Conservation (phyloP, 192 early-diverging fungal genomes). For the Coemansia sp. region DNA sequence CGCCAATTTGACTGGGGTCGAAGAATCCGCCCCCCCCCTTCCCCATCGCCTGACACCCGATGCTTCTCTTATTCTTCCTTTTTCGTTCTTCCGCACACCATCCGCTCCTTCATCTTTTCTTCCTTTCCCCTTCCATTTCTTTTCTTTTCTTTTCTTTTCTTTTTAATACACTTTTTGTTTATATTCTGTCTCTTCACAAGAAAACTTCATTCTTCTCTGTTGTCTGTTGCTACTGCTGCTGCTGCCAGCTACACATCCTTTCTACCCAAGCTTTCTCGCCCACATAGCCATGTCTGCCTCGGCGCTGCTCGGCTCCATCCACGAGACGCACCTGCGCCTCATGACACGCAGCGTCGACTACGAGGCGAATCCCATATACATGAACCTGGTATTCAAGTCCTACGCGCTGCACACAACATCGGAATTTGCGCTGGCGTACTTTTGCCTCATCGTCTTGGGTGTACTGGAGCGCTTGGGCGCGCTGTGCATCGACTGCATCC, state of each 20-base stretch:
- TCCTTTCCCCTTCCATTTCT: conserved; percentile 20
- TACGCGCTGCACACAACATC: conserved; percentile 22
- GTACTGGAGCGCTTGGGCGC: conserved; percentile 46
- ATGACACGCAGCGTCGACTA: conserved; percentile 12
- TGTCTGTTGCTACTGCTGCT: not conserved
- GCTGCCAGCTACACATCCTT: not conserved
- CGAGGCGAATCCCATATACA: conserved; percentile 20
- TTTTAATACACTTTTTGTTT: not conserved
- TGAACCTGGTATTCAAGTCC: conserved; percentile 50
- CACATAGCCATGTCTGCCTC: conserved; percentile 18
- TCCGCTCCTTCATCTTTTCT: conserved; percentile 10
- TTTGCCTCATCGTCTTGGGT: conserved; percentile 50
- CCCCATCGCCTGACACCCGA: not conserved
- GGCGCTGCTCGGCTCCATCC: conserved; percentile 14
- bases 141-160: conserved; percentile 22
- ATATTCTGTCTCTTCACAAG: not conserved
- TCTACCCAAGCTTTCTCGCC: not conserved
- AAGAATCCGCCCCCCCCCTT: too few species aligned
- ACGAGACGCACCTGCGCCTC: conserved; percentile 32
- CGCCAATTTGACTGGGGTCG: not conserved
- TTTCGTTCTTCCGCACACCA: not conserved
- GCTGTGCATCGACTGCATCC: conserved; percentile 44
- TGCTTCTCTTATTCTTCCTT: conserved; percentile 8
- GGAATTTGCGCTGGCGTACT: conserved; percentile 46
- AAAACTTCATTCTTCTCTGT: not conserved